These are phyloP conservation scores for Protostelium mycophagum DNA, from an alignment of 78 protist species.

Conservation along the genomic window DNA sequence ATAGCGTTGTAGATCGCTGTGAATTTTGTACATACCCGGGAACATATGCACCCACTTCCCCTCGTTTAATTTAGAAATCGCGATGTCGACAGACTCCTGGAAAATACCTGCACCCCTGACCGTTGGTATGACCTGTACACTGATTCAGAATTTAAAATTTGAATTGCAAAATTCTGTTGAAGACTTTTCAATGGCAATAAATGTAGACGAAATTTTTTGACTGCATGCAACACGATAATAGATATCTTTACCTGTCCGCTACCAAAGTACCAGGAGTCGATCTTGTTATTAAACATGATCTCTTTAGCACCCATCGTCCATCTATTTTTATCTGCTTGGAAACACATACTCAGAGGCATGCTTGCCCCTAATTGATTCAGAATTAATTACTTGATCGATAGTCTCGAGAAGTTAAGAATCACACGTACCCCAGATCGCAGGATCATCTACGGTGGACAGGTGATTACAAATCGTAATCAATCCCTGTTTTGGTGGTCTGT, in stretches of 20 bases:
- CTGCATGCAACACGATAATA: neutral
- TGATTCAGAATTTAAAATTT: neutral
- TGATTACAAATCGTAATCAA: conserved; percentile 33
- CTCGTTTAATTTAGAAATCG: conserved; percentile 26
- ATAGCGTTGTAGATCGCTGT: neutral
- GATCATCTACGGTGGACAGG: conserved; percentile 41
- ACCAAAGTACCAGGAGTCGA: conserved; percentile 21
- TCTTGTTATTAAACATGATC: conserved; percentile 26
- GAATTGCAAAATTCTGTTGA: neutral
- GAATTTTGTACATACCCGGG: neutral
- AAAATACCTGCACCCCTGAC: conserved; percentile 55
- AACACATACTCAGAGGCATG: neutral
- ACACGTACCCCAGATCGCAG: conserved; percentile 39
- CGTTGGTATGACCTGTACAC: conserved; percentile 14
- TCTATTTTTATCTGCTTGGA: conserved; percentile 1
- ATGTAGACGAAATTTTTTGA: neutral
- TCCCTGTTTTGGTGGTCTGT: neutral
- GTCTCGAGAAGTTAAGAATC: too few species aligned
- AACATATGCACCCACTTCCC: conserved; percentile 56
- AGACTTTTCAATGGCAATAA: neutral
- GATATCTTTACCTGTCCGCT: conserved; percentile 26
- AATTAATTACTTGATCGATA: neutral
- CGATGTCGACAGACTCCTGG: conserved; percentile 26
- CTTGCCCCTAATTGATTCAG: neutral
- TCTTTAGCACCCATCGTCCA: conserved; percentile 54